Evolutionary conservation across 495 filamentous ascomycete species (phyloP).

Genomic region (Penicillium coprophilum): DNA sequence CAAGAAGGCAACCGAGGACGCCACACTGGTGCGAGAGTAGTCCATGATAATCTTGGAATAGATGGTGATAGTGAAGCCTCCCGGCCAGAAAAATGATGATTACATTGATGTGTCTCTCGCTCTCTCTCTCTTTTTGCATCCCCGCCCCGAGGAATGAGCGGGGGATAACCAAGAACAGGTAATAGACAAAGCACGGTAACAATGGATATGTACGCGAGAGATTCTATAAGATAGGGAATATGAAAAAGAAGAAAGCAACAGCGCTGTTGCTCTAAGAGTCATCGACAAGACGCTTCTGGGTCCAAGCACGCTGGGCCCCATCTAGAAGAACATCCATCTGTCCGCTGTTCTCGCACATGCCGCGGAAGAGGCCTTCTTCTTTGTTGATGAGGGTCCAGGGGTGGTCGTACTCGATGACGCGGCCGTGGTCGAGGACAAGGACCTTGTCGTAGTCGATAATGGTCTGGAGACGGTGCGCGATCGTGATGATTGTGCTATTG

Average conservation of each 20-base stretch:
- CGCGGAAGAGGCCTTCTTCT: constrained; percentile 69
- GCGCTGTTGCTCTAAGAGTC: constrained; percentile 32
- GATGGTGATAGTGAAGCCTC: not conserved
- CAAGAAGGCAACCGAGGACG: not conserved
- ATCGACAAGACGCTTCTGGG: constrained; percentile 54
- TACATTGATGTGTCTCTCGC: constrained; percentile 8
- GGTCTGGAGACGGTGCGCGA: constrained; percentile 95
- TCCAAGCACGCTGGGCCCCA: constrained; percentile 73
- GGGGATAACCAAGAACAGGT: not conserved
- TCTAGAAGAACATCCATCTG: constrained; percentile 71
- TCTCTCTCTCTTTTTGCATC: not conserved
- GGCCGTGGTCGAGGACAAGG: constrained; percentile 88
- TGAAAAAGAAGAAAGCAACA: constrained; percentile 1
- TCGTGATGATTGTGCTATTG: constrained; percentile 91
- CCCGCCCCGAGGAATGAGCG: not conserved
- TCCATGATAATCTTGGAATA: not conserved
- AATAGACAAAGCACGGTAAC: constrained; percentile 6
- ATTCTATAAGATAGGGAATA: constrained; percentile 5
- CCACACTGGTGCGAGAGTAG: not conserved
- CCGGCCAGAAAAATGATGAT: constrained; percentile 2
- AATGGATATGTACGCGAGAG: constrained; percentile 11
- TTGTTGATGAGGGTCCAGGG: constrained; percentile 75
- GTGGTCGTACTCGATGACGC: constrained; percentile 83
- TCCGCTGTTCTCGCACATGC: constrained; percentile 95
- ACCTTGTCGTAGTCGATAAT: constrained; percentile 99